Evolutionary conservation across 495 filamentous ascomycete genomes (phyloP).

Genomic region (Aspergillus leporis): DNA sequence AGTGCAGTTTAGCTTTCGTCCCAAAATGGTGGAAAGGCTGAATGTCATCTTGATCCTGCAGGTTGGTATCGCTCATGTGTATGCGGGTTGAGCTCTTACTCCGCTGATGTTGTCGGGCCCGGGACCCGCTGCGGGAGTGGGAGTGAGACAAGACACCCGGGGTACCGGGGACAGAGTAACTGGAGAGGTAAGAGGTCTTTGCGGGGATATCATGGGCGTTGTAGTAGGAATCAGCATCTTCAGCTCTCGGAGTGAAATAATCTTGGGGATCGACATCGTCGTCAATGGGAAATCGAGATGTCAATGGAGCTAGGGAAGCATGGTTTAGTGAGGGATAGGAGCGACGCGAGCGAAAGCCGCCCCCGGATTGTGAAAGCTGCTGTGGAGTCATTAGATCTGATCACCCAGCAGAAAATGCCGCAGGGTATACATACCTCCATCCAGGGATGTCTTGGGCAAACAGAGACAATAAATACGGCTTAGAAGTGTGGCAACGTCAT

Average conservation of each 20-base stretch:
- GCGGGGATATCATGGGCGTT: constrained; percentile 21
- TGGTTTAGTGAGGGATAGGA: constrained; percentile 50
- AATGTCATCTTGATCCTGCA: constrained; percentile 27
- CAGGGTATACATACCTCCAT: constrained; percentile 7
- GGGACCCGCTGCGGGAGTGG: constrained; percentile 45
- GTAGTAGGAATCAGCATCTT: not conserved
- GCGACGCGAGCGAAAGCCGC: constrained; percentile 42
- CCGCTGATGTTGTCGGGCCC: constrained; percentile 36
- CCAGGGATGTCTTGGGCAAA: not conserved
- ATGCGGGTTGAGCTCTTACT: constrained; percentile 41
- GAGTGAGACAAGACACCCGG: constrained; percentile 46
- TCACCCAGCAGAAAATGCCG: not conserved
- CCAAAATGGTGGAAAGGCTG: constrained; percentile 29
- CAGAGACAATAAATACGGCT: not conserved
- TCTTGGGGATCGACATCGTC: constrained; percentile 39
- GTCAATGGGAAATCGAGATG: constrained; percentile 64
- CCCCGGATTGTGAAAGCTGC: constrained; percentile 12
- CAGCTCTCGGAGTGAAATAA: constrained; percentile 34
- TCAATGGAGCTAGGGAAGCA: constrained; percentile 63
- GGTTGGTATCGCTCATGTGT: constrained; percentile 38
- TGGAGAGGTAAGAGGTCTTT: constrained; percentile 43
- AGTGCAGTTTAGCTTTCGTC: constrained; percentile 17
- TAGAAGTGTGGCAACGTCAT: not conserved
- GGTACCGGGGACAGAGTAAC: constrained; percentile 46
- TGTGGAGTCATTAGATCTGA: constrained; percentile 17